Percentiles rank a stretch among this genome's conserved stretches.
Evolutionary conservation across 441 rosid genomes (phyloP).

Genomic region (Adansonia gregorii): DNA sequence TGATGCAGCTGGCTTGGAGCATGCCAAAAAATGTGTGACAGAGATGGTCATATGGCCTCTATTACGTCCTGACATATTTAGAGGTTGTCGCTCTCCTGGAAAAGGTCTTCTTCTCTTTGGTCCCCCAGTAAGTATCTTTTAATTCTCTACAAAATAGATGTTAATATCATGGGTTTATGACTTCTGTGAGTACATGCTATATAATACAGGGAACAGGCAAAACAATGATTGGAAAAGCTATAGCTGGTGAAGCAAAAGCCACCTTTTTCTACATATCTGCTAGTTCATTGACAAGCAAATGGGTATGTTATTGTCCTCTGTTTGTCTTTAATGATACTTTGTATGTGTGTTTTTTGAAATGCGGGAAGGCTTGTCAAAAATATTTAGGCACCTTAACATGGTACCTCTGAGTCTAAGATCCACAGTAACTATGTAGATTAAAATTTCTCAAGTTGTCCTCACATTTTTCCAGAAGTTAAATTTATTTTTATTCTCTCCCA

Average conservation of each 20-base stretch:
- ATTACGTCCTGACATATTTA: conserved; percentile 90
- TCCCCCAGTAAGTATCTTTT: conserved; percentile 72
- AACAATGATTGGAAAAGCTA: conserved; percentile 98
- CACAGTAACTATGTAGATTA: background rate
- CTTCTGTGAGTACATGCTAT: conserved; percentile 25
- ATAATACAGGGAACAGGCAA: conserved; percentile 88
- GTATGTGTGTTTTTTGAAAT: background rate
- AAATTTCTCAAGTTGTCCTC: background rate
- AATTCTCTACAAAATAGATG: conserved; percentile 27
- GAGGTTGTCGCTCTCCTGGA: conserved; percentile 96
- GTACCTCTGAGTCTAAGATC: conserved; percentile 1
- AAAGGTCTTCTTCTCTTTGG: conserved; percentile 99
- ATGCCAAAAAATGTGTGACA: conserved; percentile 96
- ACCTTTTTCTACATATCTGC: conserved; percentile 97
- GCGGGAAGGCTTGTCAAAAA: background rate
- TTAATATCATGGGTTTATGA: conserved; percentile 13
- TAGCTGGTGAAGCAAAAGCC: conserved; percentile 98
- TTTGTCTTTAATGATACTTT: conserved; percentile 22
- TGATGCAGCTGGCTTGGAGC: conserved; percentile 89
- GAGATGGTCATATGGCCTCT: conserved; percentile 99
- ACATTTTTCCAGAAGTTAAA: conserved; percentile 1
- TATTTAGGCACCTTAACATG: conserved; percentile 4
- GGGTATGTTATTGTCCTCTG: conserved; percentile 56
- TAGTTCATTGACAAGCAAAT: conserved; percentile 96
- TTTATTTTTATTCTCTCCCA: conserved; percentile 17